A percentile compares a stretch with the other conserved stretches of the same genome.
phyloP scores from a whole-genome alignment of 23 red algal genomes.

The Cyanidioschyzon merolae region DNA sequence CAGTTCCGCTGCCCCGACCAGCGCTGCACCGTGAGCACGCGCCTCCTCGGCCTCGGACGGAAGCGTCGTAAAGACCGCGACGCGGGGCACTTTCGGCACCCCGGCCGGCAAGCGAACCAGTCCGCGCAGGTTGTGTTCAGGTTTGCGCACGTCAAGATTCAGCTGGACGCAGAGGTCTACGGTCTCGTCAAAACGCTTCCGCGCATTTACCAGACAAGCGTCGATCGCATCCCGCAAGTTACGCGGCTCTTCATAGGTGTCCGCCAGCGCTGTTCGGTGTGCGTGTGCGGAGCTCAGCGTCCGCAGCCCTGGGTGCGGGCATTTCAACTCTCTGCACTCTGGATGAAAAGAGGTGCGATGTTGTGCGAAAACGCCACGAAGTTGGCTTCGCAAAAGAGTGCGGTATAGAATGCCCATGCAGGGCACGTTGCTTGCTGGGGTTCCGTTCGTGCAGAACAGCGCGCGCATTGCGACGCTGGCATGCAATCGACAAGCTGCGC shows the following conservation, averaged over 20 bases:
- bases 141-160: slow-evolving; percentile 47
- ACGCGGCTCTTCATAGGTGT: not conserved
- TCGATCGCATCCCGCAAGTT: not conserved
- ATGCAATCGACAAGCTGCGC: too few relatives aligned
- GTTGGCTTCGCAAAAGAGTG: too few relatives aligned
- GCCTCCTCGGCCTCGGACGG: slow-evolving; percentile 17
- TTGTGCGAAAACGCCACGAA: too few relatives aligned
- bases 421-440: too few relatives aligned
- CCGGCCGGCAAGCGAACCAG: slow-evolving; percentile 33
- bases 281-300: not conserved
- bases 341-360: too few relatives aligned
- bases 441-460: too few relatives aligned
- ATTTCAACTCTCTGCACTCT: too few relatives aligned
- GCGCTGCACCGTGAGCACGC: slow-evolving; percentile 31
- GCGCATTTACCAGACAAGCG: not conserved
- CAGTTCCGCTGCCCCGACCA: slow-evolving; percentile 38
- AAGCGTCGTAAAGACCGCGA: slow-evolving; percentile 36
- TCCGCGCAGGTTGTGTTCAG: slow-evolving; percentile 50
- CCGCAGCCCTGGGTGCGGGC: too few relatives aligned
- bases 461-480: too few relatives aligned
- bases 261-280: not conserved
- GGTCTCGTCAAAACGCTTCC: slow-evolving; percentile 53
- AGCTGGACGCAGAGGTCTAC: slow-evolving; percentile 39
- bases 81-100: slow-evolving; percentile 19
- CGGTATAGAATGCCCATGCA: too few relatives aligned